phyloP scores from a whole-genome alignment of 139 green algal species.

The Penium margaritaceum region DNA sequence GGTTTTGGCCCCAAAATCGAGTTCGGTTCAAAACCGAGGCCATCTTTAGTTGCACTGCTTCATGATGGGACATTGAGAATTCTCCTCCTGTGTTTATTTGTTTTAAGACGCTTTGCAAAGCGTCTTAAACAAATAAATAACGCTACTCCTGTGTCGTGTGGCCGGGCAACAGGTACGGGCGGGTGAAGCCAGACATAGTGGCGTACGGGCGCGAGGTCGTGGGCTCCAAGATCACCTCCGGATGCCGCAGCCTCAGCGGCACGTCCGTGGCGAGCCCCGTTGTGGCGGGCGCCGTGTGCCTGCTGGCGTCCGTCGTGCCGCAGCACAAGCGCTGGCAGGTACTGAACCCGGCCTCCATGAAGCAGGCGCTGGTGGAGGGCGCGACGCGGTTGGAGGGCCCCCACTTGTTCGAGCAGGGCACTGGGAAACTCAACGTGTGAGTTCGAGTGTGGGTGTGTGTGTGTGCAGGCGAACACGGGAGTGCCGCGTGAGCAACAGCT shows the following conservation, averaged over 20 bases:
- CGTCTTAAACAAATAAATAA: too few species aligned
- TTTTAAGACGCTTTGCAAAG: too few species aligned
- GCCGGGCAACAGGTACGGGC: constrained; percentile 65
- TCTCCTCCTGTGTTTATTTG: too few species aligned
- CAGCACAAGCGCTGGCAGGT: constrained; percentile 62
- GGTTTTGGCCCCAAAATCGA: too few species aligned
- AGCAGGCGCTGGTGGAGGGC: constrained; percentile 93
- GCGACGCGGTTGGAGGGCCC: constrained; percentile 60
- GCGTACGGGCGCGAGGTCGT: constrained; percentile 86
- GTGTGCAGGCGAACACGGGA: too few species aligned
- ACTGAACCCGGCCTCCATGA: constrained; percentile 97
- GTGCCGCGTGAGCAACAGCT: too few species aligned
- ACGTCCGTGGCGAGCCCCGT: constrained; percentile 93
- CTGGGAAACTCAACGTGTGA: constrained; percentile 40
- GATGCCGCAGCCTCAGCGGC: constrained; percentile 67
- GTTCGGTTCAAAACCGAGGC: too few species aligned
- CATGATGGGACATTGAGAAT: too few species aligned
- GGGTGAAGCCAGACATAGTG: constrained; percentile 91
- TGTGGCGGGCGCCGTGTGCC: constrained; percentile 81
- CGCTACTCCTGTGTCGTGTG: too few species aligned
- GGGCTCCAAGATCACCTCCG: constrained; percentile 77
- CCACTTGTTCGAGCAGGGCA: constrained; percentile 74
- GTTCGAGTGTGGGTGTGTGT: not conserved
- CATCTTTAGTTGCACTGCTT: too few species aligned
- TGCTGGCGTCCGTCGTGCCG: constrained; percentile 81